Base-by-base conservation (phyloP, 148 eudicot genomes). In the Simmondsia chinensis region DNA sequence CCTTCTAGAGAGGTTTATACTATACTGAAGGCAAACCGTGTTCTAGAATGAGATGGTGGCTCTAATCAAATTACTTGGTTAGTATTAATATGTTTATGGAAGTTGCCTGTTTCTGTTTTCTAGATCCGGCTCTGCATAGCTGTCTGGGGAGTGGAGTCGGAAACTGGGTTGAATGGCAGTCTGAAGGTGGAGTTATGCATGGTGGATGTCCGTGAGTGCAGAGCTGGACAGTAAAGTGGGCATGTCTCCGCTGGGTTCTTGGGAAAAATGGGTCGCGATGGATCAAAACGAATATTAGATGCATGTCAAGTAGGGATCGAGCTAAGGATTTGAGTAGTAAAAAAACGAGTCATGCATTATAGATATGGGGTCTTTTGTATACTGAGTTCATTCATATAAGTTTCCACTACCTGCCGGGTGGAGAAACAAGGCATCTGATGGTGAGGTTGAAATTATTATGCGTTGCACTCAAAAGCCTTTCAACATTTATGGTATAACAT, bases 121-220 rank as follows among this genome's bases (percentile, higher is more conserved):
- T 83, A 76, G 83, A 76, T 79, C 70, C 71, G 76, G 87, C 70
- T 56, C 74, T 54, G 37, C 46, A 70, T 65, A 61, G 76, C 64
- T 61, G 61, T 70, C 75, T 63, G 75, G 74, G 82, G 82, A 79
- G 73, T 73, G 77, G 87, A 53, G 56, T 72, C 68, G 82, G 82
- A 54, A 64, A 72, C 54, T 73, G 68, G 62, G 48, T 63, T 31
- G 46, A 42, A 52, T 61, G 47, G 60, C 67, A 62, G 60, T n/a
- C n/a, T n/a, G n/a, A 23, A 43, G 52, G 35, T 59, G 50, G 50
- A 52, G 6, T 18, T 8, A 14, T 23, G 26, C n/a, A n/a, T n/a
- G n/a, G n/a, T n/a, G n/a, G n/a, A n/a, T n/a, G n/a, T n/a, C n/a
- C n/a, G n/a, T n/a, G n/a, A n/a, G n/a, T n/a, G n/a, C n/a, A n/a